Conservation (phyloP, 2,329 filamentous ascomycete species). For the Aspergillus sp. region DNA sequence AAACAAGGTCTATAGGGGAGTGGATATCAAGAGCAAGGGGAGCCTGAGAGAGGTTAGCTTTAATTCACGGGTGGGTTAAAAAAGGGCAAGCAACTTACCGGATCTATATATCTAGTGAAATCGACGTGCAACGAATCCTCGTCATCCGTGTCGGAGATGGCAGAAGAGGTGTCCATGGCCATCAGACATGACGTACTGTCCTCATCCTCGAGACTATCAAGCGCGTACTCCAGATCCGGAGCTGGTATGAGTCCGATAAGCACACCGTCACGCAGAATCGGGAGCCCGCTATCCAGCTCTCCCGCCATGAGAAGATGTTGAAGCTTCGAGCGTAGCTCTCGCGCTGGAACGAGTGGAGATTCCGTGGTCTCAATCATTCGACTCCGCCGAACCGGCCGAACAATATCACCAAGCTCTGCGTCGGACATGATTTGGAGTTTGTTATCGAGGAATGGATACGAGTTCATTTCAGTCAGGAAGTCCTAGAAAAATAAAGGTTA, state of each 20-base stretch:
- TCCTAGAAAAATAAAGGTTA: conserved; percentile 56
- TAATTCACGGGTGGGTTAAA: not conserved
- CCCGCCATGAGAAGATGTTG: conserved; percentile 79
- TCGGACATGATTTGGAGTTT: conserved; percentile 92
- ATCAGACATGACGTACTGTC: conserved; percentile 73
- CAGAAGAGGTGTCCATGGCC: conserved; percentile 61
- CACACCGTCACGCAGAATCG: conserved; percentile 75
- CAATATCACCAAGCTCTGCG: conserved; percentile 81
- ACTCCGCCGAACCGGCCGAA: conserved; percentile 70
- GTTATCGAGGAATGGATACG: conserved; percentile 95
- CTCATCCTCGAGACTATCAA: conserved; percentile 81
- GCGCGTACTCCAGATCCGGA: conserved; percentile 87
- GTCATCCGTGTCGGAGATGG: conserved; percentile 61
- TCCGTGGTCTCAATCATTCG: conserved; percentile 84
- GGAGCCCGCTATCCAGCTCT: conserved; percentile 87
- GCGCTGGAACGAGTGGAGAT: conserved; percentile 76
- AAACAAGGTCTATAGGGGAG: conserved; percentile 91
- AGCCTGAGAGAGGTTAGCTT: conserved; percentile 51
- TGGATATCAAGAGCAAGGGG: conserved; percentile 85
- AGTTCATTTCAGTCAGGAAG: conserved; percentile 92
- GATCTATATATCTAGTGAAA: conserved; percentile 89
- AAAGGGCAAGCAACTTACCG: conserved; percentile 51
- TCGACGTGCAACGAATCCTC: conserved; percentile 67
- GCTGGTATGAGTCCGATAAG: conserved; percentile 90
- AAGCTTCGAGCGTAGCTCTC: conserved; percentile 74